Evolutionary conservation across 345 rosid genomes (phyloP).

Genomic region (Pistacia integerrima): DNA sequence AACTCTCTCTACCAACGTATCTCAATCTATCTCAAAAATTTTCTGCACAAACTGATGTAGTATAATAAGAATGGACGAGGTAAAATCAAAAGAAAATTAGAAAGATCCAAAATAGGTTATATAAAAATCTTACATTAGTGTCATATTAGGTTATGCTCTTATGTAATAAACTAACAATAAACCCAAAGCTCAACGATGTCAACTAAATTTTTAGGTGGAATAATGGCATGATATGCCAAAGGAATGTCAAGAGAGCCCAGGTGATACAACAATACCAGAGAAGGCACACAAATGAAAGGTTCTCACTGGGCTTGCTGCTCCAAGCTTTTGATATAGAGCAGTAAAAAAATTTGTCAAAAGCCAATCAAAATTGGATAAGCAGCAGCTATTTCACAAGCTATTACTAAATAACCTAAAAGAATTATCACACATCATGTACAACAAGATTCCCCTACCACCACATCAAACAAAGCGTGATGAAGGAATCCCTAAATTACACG

Average conservation of each 20-base stretch:
- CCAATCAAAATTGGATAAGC: constrained; percentile 32
- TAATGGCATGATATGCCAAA: background rate
- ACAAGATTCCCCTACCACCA: constrained; percentile 45
- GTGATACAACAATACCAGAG: background rate
- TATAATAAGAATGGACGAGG: no score
- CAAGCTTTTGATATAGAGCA: constrained; percentile 14
- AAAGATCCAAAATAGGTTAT: no score
- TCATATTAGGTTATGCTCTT: no score
- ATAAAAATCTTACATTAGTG: no score
- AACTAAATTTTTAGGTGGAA: background rate
- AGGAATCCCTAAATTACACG: constrained; percentile 30
- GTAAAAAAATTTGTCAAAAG: constrained; percentile 6
- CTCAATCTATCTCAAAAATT: no score
- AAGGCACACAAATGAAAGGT: constrained; percentile 1
- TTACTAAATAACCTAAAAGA: constrained; percentile 44
- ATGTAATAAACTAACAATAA: no score
- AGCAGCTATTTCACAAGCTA: constrained; percentile 40
- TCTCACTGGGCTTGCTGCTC: constrained; percentile 11
- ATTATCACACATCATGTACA: constrained; percentile 63
- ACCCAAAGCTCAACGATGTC: background rate
- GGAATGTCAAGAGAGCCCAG: background rate
- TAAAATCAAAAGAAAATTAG: no score
- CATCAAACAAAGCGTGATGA: constrained; percentile 20
- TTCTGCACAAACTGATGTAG: no score
- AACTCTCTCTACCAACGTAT: no score